phyloP scores from a whole-genome alignment of 176 grass and related monocot species.

The Rhynchospora breviuscula region DNA sequence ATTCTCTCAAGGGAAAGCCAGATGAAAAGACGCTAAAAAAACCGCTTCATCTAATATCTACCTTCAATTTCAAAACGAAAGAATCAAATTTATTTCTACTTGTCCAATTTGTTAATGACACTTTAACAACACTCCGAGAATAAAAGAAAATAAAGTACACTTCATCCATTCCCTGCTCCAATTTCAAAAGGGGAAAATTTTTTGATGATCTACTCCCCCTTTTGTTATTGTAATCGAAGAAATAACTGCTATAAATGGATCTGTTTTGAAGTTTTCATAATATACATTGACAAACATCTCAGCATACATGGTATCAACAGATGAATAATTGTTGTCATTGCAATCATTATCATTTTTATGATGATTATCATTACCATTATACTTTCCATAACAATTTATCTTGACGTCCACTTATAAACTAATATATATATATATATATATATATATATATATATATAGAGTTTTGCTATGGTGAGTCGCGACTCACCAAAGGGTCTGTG shows the following conservation, averaged over 20 bases:
- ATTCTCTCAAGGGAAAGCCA: conserved; percentile 11
- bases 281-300: background rate
- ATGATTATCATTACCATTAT: background rate
- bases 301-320: background rate
- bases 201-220: background rate
- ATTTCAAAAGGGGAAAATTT: background rate
- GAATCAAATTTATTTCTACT: background rate
- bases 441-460: no score
- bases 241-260: background rate
- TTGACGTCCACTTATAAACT: background rate
- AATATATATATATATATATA: no score
- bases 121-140: background rate
- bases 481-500: no score
- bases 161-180: background rate
- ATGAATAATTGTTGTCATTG: background rate
- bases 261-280: background rate
- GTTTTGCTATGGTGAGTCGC: no score
- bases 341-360: background rate
- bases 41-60: background rate
- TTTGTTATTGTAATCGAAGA: background rate
- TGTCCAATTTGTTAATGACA: background rate
- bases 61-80: background rate
- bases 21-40: conserved; percentile 1
- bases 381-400: background rate
- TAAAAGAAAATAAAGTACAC: background rate